Conservation (phyloP, 2,329 filamentous ascomycete genomes). For the Colletotrichum sp. region DNA sequence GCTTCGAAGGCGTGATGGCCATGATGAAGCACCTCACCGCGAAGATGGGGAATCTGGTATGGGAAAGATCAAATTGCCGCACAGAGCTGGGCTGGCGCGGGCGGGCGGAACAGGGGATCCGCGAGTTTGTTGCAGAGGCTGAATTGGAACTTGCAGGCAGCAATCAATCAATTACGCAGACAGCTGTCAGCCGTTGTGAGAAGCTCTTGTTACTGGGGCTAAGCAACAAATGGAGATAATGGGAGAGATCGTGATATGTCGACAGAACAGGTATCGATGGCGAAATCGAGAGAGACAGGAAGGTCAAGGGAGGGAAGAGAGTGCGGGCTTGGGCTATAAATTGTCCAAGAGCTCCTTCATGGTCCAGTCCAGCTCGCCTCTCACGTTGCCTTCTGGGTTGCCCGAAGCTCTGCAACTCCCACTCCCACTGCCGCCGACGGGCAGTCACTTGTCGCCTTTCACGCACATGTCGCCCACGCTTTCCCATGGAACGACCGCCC, state of each 20-base stretch:
- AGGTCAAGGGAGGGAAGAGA: neutral
- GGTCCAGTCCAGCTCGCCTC: neutral
- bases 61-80: neutral
- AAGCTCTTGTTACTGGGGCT: constrained; percentile 16
- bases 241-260: constrained; percentile 10
- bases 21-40: constrained; percentile 18
- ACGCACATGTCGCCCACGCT: neutral
- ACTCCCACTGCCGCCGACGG: neutral
- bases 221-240: constrained; percentile 9
- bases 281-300: constrained; percentile 5
- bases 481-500: neutral
- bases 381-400: neutral
- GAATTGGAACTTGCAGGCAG: neutral
- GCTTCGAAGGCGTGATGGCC: constrained; percentile 64
- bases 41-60: constrained; percentile 9
- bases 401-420: constrained; percentile 21
- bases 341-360: constrained; percentile 10
- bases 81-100: neutral
- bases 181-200: constrained; percentile 3
- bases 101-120: neutral
- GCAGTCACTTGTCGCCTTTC: neutral
- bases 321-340: constrained; percentile 16
- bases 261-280: constrained; percentile 20
- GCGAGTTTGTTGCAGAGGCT: constrained; percentile 1
- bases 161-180: neutral